phyloP scores from a whole-genome alignment of 345 rosid genomes.

The rapeseed (Brassica napus) region Da-Ae NC_063450.1:41714501-41715000 shows the following conservation, averaged over 20 bases:
- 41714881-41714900: background rate
- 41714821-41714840: conserved; percentile 74
- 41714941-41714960: conserved; percentile 7
- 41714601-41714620: conserved; percentile 43
- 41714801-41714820: conserved; percentile 92
- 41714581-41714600: conserved; percentile 50
- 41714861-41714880: conserved; percentile 45
- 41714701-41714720: conserved; percentile 29
- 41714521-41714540: conserved; percentile 48
- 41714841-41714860: conserved; percentile 64
- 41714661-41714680: background rate
- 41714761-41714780: conserved; percentile 47
- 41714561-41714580: conserved; percentile 54
- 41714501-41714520: conserved; percentile 42
- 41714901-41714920: background rate
- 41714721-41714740: conserved; percentile 36
- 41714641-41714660: conserved; percentile 27
- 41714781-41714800: conserved; percentile 33
- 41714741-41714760: conserved; percentile 43
- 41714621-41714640: conserved; percentile 35
- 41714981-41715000: background rate
- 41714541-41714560: conserved; percentile 45
- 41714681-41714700: conserved; percentile 22
- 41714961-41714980: background rate
- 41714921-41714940: conserved; percentile 18